Evolutionary conservation across 169 alveolate genomes (phyloP).

Genomic region (Theileria orientalis): DNA sequence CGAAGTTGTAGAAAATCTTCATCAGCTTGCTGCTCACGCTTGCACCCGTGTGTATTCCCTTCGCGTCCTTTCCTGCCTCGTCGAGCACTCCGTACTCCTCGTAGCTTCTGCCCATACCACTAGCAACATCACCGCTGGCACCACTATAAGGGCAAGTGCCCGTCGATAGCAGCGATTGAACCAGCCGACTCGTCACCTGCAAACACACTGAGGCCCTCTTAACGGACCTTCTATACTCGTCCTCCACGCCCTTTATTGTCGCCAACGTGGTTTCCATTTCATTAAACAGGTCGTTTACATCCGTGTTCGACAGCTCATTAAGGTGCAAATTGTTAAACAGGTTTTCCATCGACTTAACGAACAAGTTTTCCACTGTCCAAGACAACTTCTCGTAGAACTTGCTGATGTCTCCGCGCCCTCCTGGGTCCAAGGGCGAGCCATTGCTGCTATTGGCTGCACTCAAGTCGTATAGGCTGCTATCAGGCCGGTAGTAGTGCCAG

Average conservation of each 20-base stretch:
- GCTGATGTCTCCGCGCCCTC: not conserved
- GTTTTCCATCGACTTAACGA: not conserved
- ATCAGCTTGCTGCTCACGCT: not conserved
- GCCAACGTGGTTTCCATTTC: not conserved
- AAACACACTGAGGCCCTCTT: too few relatives aligned
- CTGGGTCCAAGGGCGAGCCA: not conserved
- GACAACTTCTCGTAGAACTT: too few relatives aligned
- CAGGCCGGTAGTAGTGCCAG: not conserved
- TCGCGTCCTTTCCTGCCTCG: not conserved
- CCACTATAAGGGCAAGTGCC: not conserved
- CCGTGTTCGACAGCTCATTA: too few relatives aligned
- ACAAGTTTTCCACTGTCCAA: not conserved
- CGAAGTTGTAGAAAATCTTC: not conserved
- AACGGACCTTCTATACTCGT: not conserved
- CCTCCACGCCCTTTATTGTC: not conserved
- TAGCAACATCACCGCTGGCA: too few relatives aligned
- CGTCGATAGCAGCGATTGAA: not conserved
- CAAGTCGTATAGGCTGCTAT: not conserved
- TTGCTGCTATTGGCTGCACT: not conserved
- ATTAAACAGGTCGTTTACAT: not conserved
- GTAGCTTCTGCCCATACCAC: too few relatives aligned
- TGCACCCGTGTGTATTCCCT: not conserved
- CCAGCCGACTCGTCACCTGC: not conserved
- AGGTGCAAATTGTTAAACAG: too few relatives aligned
- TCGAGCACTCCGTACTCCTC: not conserved